Evolutionary conservation across 345 rosid genomes (phyloP).

Genomic region (Triadica sebifera): DNA sequence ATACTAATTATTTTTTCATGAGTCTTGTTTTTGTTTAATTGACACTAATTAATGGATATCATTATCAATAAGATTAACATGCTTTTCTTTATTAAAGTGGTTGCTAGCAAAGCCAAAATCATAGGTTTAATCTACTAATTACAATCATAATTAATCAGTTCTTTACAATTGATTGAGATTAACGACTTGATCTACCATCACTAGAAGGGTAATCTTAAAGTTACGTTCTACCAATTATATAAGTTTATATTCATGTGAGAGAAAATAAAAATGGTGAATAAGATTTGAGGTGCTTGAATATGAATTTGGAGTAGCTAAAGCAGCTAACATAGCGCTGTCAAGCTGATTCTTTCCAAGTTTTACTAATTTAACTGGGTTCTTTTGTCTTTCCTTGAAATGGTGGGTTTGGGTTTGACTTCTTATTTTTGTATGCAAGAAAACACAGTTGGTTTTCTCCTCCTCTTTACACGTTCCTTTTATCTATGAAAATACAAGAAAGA

Average conservation of each 20-base stretch:
- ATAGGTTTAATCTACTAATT: neutral
- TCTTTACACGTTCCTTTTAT: too few species aligned
- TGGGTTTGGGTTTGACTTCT: neutral
- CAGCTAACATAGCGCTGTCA: neutral
- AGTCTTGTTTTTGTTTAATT: conserved; percentile 1
- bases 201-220: neutral
- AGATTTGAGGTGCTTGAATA: neutral
- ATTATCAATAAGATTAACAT: neutral
- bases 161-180: neutral
- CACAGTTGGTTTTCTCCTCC: too few species aligned
- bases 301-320: neutral
- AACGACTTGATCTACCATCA: neutral
- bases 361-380: too few species aligned
- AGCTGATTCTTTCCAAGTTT: neutral
- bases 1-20: conserved; percentile 3
- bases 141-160: too few species aligned
- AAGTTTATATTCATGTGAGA: neutral
- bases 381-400: neutral
- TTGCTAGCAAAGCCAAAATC: too few species aligned
- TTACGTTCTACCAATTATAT: neutral
- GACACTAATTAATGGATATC: neutral
- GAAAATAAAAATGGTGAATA: too few species aligned
- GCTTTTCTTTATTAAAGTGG: too few species aligned
- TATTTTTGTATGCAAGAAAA: too few species aligned
- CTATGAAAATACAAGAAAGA: too few species aligned